phyloP scores from a whole-genome alignment of 2,329 filamentous ascomycete genomes.

The Phialocephala sp. region DNA sequence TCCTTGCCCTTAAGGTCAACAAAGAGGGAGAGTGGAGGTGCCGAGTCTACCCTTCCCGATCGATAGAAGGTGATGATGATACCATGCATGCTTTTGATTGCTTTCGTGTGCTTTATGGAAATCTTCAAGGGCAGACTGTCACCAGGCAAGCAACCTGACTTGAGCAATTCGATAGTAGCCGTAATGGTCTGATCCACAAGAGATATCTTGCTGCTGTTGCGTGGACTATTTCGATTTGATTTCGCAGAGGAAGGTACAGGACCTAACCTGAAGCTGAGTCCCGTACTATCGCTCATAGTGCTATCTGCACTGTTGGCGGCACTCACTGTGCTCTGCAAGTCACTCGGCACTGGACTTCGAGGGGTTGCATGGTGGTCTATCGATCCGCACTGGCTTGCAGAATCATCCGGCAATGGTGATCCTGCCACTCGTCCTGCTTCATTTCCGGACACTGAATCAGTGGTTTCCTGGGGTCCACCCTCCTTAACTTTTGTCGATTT shows the following conservation, averaged over 20 bases:
- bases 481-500: slow-evolving; percentile 36
- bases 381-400: slow-evolving; percentile 42
- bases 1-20: slow-evolving; percentile 61
- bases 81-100: slow-evolving; percentile 87
- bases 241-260: slow-evolving; percentile 43
- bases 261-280: slow-evolving; percentile 52
- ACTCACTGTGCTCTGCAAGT: slow-evolving; percentile 71
- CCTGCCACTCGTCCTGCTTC: slow-evolving; percentile 30
- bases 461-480: slow-evolving; percentile 27
- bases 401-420: slow-evolving; percentile 42
- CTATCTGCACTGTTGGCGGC: slow-evolving; percentile 75
- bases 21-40: slow-evolving; percentile 59
- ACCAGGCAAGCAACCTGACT: slow-evolving; percentile 83
- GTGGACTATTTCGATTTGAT: slow-evolving; percentile 54
- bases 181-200: slow-evolving; percentile 81
- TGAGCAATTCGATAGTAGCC: slow-evolving; percentile 81
- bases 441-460: slow-evolving; percentile 34
- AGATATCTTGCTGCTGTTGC: slow-evolving; percentile 55
- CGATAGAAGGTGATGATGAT: slow-evolving; percentile 93
- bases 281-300: slow-evolving; percentile 46
- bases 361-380: slow-evolving; percentile 50
- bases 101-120: slow-evolving; percentile 84
- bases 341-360: slow-evolving; percentile 54
- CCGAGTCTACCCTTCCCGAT: slow-evolving; percentile 86
- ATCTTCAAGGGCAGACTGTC: slow-evolving; percentile 83